These are phyloP conservation scores for Aspergillus melleus DNA, from an alignment of 2,329 filamentous ascomycete genomes.

Conservation along the genomic window DNA sequence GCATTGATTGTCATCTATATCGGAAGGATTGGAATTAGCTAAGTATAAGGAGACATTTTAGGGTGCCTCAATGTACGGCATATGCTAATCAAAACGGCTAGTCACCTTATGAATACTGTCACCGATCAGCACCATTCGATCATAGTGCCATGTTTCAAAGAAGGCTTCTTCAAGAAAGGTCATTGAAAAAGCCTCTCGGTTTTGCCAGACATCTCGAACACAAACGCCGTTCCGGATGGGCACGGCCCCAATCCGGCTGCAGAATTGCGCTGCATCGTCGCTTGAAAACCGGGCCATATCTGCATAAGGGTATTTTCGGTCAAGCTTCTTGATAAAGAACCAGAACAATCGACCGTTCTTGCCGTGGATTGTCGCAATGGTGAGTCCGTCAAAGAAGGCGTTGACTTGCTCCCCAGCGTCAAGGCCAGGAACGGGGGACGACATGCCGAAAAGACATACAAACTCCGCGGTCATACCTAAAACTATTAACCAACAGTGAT, in stretches of 20 bases:
- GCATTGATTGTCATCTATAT: constrained; percentile 35
- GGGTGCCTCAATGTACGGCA: background rate
- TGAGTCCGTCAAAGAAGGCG: constrained; percentile 14
- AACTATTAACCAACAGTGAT: background rate
- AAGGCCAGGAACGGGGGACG: constrained; percentile 14
- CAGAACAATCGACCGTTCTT: constrained; percentile 26
- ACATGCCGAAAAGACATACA: constrained; percentile 33
- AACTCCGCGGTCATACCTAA: constrained; percentile 26
- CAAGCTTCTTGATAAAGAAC: constrained; percentile 29
- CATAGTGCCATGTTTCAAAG: constrained; percentile 24
- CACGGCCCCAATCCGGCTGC: constrained; percentile 9
- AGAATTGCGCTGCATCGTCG: constrained; percentile 19
- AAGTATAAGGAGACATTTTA: too few relatives aligned
- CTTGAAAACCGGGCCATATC: constrained; percentile 23
- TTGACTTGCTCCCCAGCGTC: constrained; percentile 20
- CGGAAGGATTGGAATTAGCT: background rate
- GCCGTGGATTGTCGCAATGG: constrained; percentile 21
- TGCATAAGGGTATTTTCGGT: constrained; percentile 21
- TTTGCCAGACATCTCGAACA: constrained; percentile 27
- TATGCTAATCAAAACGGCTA: too few relatives aligned
- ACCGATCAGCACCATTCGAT: constrained; percentile 26
- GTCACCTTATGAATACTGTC: constrained; percentile 31
- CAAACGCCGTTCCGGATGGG: constrained; percentile 16
- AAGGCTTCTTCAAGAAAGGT: constrained; percentile 27
- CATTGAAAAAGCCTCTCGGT: constrained; percentile 15